Conservation (phyloP, 108 stramenopile genomes). For the Nannochloropsis oceanica region DNA sequence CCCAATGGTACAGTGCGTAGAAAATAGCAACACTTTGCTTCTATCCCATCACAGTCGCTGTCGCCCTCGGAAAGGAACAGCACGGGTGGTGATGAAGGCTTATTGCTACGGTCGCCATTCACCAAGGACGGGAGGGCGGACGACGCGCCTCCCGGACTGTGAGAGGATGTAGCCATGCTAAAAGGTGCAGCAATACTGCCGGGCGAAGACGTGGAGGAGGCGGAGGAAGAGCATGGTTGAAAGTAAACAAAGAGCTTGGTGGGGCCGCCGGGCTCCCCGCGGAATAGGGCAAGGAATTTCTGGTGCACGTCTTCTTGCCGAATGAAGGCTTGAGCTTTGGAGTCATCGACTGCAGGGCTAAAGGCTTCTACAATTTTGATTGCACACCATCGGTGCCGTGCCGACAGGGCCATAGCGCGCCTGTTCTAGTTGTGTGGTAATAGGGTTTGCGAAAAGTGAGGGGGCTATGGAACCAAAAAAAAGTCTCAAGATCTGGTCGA, state of each 20-base stretch:
- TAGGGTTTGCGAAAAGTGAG: too few relatives aligned
- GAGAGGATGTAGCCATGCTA: neutral
- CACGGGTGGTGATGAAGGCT: slow-evolving; percentile 18
- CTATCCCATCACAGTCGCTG: slow-evolving; percentile 21
- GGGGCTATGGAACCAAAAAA: too few relatives aligned
- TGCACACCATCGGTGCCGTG: slow-evolving; percentile 53
- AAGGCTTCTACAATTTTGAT: slow-evolving; percentile 50
- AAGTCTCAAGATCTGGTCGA: too few relatives aligned
- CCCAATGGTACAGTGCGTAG: slow-evolving; percentile 3
- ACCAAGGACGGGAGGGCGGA: neutral
- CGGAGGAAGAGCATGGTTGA: slow-evolving; percentile 23
- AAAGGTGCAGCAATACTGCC: neutral
- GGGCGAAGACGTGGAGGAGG: neutral
- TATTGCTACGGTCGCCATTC: neutral
- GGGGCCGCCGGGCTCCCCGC: slow-evolving; percentile 38
- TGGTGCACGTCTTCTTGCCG: slow-evolving; percentile 25
- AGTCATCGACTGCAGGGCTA: slow-evolving; percentile 39
- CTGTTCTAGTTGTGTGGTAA: neutral
- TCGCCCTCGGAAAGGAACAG: slow-evolving; percentile 49
- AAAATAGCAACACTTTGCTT: slow-evolving; percentile 37
- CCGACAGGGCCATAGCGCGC: slow-evolving; percentile 38
- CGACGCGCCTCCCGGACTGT: neutral
- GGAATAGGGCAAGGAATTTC: slow-evolving; percentile 43
- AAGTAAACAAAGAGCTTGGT: slow-evolving; percentile 50
- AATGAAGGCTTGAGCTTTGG: slow-evolving; percentile 44